Conservation (phyloP, 75 land plant species). For the Cryptomeria japonica region DNA sequence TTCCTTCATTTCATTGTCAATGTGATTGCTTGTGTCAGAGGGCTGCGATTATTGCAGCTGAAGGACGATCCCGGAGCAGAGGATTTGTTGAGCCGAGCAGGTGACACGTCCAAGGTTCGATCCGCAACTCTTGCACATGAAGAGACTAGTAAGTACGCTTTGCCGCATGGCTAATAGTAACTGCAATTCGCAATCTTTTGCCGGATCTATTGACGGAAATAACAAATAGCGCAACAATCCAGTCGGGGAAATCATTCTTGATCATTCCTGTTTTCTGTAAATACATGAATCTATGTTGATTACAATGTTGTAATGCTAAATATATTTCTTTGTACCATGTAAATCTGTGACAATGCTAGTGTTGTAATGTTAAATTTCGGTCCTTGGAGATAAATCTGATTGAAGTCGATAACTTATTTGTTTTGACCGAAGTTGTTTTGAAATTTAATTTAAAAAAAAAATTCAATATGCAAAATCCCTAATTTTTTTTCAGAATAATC, state of each 20-base stretch:
- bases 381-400: neutral
- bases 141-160: slow-evolving; percentile 7
- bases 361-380: neutral
- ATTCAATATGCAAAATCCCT: neutral
- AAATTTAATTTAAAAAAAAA: neutral
- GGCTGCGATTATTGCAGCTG: neutral
- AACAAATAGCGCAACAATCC: neutral
- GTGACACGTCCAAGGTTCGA: neutral
- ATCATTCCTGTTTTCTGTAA: neutral
- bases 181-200: neutral
- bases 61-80: neutral
- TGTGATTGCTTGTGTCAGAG: neutral
- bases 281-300: neutral
- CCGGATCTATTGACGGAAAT: neutral
- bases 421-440: neutral
- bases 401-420: too few relatives aligned
- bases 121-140: neutral
- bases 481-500: neutral
- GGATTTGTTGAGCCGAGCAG: neutral
- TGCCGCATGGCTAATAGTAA: neutral
- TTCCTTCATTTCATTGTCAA: neutral
- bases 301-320: neutral
- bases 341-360: neutral
- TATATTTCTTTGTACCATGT: neutral
- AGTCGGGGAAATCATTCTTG: neutral